Conservation (phyloP, 1,284 basidiomycete genomes). For the Malassezia arunalokei region DNA sequence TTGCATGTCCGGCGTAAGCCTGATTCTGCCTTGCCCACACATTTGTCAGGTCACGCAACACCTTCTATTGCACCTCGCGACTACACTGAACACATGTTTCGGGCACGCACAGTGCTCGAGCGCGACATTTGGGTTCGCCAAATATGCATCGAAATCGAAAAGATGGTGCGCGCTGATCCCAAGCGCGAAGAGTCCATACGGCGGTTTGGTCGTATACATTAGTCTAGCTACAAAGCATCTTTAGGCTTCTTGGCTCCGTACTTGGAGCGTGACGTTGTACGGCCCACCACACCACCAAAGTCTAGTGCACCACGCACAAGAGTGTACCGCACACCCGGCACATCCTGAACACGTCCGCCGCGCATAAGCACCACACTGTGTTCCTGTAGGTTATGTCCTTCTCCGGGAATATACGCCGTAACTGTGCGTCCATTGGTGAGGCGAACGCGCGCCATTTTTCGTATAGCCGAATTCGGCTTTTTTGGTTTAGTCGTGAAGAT, state of each 20-base stretch:
- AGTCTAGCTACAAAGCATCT: slow-evolving; percentile 7
- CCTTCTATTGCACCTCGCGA: neutral
- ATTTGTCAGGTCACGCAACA: neutral
- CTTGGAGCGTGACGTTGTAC: slow-evolving; percentile 70
- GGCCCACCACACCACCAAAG: slow-evolving; percentile 75
- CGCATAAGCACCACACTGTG: slow-evolving; percentile 87
- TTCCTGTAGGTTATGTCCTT: slow-evolving; percentile 96
- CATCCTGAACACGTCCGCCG: slow-evolving; percentile 90
- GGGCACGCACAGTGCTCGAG: slow-evolving; percentile 65
- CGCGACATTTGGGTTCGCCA: slow-evolving; percentile 79
- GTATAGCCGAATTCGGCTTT: slow-evolving; percentile 97
- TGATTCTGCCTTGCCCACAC: slow-evolving; percentile 4
- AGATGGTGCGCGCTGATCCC: slow-evolving; percentile 48
- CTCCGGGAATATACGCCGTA: slow-evolving; percentile 89
- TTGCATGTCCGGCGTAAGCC: slow-evolving; percentile 31
- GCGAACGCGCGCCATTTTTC: slow-evolving; percentile 90
- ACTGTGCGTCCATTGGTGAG: slow-evolving; percentile 76
- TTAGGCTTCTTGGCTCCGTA: slow-evolving; percentile 88
- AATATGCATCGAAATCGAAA: slow-evolving; percentile 68
- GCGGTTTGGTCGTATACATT: slow-evolving; percentile 20
- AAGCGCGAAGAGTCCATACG: slow-evolving; percentile 40
- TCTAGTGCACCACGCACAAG: slow-evolving; percentile 85
- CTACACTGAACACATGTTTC: slow-evolving; percentile 53
- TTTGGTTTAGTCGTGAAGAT: slow-evolving; percentile 60
- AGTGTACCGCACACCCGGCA: slow-evolving; percentile 67